Conservation (phyloP, 768 basidiomycete genomes). For the Lyophyllum semitale region DNA sequence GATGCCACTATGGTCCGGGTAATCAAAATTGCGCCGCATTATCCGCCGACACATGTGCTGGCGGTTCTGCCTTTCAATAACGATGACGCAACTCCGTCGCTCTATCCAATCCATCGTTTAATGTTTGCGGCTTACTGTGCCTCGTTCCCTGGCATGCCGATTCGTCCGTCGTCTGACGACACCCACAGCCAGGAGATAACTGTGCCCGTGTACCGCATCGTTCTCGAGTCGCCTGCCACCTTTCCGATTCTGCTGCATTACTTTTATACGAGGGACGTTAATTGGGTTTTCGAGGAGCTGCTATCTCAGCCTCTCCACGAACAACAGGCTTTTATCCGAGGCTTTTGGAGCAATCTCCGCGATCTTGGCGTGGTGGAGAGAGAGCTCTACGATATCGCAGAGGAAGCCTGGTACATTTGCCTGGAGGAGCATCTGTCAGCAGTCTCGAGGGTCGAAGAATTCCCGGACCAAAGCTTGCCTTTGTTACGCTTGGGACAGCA, state of each 20-base stretch:
- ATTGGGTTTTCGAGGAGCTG: conserved; percentile 40
- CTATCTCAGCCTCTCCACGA: conserved; percentile 21
- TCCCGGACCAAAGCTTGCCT: background rate
- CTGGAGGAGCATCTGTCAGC: background rate
- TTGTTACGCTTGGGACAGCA: too few relatives aligned
- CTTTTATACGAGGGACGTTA: conserved; percentile 49
- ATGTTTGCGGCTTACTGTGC: conserved; percentile 42
- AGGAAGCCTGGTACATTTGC: conserved; percentile 30
- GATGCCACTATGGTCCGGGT: background rate
- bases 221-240: conserved; percentile 52
- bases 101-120: conserved; percentile 43
- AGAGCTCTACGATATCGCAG: conserved; percentile 47
- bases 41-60: background rate
- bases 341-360: conserved; percentile 53
- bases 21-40: background rate
- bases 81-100: too few relatives aligned
- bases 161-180: background rate
- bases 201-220: conserved; percentile 52
- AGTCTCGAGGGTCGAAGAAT: background rate
- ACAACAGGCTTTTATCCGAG: conserved; percentile 26
- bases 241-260: conserved; percentile 50
- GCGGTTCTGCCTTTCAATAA: background rate
- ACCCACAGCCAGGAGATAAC: conserved; percentile 11
- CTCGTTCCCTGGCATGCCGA: conserved; percentile 34
- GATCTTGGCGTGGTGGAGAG: conserved; percentile 52